Conservation (phyloP, 2,329 filamentous ascomycete genomes). For the Botryotinia convoluta region DNA sequence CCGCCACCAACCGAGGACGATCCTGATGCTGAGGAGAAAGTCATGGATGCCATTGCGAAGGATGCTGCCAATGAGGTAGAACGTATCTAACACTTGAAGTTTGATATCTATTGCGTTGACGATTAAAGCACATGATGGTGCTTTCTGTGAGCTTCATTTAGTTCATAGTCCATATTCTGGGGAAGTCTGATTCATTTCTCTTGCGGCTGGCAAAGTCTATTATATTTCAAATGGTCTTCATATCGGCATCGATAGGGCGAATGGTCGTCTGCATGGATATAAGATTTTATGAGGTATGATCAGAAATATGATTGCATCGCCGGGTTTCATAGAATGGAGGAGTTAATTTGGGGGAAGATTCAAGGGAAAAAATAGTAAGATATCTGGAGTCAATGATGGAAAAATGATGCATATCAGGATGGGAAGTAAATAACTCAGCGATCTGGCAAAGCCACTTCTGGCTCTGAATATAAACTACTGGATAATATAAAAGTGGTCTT, state of each 20-base stretch:
- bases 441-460: not conserved
- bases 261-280: not conserved
- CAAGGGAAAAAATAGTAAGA: not conserved
- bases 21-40: conserved; percentile 34
- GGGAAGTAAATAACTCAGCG: not conserved
- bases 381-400: not conserved
- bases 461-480: not conserved
- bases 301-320: not conserved
- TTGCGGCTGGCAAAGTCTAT: not conserved
- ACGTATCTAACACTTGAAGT: not conserved
- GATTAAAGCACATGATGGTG: not conserved
- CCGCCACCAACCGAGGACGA: conserved; percentile 37
- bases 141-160: not conserved
- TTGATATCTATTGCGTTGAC: not conserved
- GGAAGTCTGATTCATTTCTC: not conserved
- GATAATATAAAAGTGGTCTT: not conserved
- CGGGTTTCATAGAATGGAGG: not conserved
- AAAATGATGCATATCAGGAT: not conserved
- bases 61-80: conserved; percentile 15
- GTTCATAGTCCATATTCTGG: not conserved
- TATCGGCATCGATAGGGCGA: not conserved
- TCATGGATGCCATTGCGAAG: conserved; percentile 23
- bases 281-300: not conserved
- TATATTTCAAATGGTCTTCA: not conserved
- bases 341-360: not conserved